Percentiles rank a stretch among this genome's conserved stretches.
These are phyloP conservation scores for Blastobotrys arbuscula DNA, from an alignment of 1,139 yeast genomes.

Conservation along the genomic window DNA sequence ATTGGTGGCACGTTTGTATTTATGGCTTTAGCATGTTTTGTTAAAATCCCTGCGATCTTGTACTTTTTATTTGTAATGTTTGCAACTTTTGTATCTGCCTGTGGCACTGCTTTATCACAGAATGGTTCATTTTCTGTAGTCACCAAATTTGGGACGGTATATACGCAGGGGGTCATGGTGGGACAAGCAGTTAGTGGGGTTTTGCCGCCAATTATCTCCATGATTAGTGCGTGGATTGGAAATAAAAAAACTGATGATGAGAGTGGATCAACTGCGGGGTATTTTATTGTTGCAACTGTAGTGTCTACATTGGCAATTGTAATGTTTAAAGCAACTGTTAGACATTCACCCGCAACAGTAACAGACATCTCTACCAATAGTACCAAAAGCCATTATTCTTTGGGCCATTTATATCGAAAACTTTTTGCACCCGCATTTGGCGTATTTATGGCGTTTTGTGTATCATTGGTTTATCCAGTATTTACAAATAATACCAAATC, in stretches of 20 bases:
- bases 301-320: conserved; percentile 48
- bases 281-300: conserved; percentile 65
- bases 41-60: conserved; percentile 37
- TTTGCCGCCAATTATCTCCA: conserved; percentile 72
- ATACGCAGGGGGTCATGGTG: conserved; percentile 84
- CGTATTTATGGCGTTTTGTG: conserved; percentile 68
- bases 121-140: conserved; percentile 89
- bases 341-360: not conserved
- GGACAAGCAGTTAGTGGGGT: conserved; percentile 96
- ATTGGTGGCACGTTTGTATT: conserved; percentile 51
- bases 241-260: conserved; percentile 12
- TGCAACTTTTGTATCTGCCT: conserved; percentile 41
- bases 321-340: conserved; percentile 16
- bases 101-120: conserved; percentile 64
- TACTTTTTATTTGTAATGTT: conserved; percentile 42
- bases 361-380: not conserved
- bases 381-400: conserved; percentile 36
- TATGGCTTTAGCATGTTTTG: conserved; percentile 36
- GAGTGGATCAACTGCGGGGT: conserved; percentile 23
- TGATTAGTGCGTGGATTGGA: conserved; percentile 42
- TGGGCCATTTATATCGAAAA: conserved; percentile 49
- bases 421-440: conserved; percentile 60
- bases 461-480: conserved; percentile 80
- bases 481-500: conserved; percentile 73
- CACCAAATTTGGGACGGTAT: conserved; percentile 68